These are phyloP conservation scores for Talaromyces piceae DNA, from an alignment of 2,329 filamentous ascomycete genomes.

Conservation along the genomic window DNA sequence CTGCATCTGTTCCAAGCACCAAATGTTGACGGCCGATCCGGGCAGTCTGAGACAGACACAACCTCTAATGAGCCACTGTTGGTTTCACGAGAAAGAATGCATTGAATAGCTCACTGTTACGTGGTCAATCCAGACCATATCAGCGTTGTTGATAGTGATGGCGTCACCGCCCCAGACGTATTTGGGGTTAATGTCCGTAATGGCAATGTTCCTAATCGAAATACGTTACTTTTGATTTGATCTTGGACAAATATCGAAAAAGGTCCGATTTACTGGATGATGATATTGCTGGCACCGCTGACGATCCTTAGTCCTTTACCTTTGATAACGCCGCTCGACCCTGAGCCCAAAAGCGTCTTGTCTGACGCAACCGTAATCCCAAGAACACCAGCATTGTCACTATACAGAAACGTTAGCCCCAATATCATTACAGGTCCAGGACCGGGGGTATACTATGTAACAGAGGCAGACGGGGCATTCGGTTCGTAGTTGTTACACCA, in stretches of 20 bases:
- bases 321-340: conserved; percentile 48
- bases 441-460: conserved; percentile 31
- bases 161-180: conserved; percentile 56
- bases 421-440: not conserved
- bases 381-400: conserved; percentile 45
- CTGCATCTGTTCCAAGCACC: conserved; percentile 48
- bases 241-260: not conserved
- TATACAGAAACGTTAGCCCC: not conserved
- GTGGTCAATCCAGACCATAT: conserved; percentile 45
- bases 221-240: not conserved
- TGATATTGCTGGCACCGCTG: conserved; percentile 47
- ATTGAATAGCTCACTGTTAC: conserved; percentile 27
- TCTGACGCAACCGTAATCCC: conserved; percentile 50
- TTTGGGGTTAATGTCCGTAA: conserved; percentile 50
- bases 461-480: conserved; percentile 41
- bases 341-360: conserved; percentile 51
- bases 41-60: conserved; percentile 37
- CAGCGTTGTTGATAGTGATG: conserved; percentile 44
- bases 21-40: conserved; percentile 55
- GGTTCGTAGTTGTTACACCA: conserved; percentile 56
- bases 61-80: not conserved
- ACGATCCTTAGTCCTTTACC: conserved; percentile 50
- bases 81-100: not conserved
- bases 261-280: conserved; percentile 40
- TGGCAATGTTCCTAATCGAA: conserved; percentile 40